Conservation (phyloP, 768 basidiomycete genomes). For the Pholiota conissans region DNA sequence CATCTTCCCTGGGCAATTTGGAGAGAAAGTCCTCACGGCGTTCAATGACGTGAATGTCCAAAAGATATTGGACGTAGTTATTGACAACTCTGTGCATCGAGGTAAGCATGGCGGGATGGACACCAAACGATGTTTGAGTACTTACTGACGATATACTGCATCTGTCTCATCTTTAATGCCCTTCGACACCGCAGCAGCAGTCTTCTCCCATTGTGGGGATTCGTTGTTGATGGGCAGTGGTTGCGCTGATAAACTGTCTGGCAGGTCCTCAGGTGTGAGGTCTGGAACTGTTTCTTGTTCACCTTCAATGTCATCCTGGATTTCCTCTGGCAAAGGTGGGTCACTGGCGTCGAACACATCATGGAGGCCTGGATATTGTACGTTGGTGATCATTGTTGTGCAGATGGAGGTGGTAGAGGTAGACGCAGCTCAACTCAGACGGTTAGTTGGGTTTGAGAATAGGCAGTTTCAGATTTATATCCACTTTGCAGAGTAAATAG, state of each 20-base stretch:
- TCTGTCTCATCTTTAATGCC: conserved; percentile 6
- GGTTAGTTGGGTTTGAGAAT: too few relatives aligned
- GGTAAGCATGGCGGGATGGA: too few relatives aligned
- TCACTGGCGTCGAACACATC: neutral
- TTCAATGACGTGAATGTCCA: too few relatives aligned
- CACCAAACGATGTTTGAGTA: neutral
- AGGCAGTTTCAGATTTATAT: neutral
- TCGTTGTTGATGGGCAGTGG: too few relatives aligned
- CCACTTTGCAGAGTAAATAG: neutral
- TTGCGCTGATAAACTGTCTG: too few relatives aligned
- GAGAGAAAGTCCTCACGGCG: too few relatives aligned
- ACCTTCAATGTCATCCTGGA: conserved; percentile 7
- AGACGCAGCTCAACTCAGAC: too few relatives aligned
- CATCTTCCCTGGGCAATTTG: conserved; percentile 4
- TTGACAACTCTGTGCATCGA: too few relatives aligned
- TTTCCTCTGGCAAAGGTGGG: neutral
- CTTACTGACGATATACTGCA: conserved; percentile 25
- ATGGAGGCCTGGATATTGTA: neutral
- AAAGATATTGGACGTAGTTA: too few relatives aligned
- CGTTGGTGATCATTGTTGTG: neutral
- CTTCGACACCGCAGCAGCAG: neutral
- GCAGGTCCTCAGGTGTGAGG: neutral
- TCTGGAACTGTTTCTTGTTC: conserved; percentile 6
- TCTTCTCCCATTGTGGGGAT: neutral
- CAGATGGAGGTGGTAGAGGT: neutral